Evolutionary conservation across 1,139 yeast species (phyloP), one percentile per base, ranked within the genome.

Genomic region (Suhomyces bokatorum): DNA sequence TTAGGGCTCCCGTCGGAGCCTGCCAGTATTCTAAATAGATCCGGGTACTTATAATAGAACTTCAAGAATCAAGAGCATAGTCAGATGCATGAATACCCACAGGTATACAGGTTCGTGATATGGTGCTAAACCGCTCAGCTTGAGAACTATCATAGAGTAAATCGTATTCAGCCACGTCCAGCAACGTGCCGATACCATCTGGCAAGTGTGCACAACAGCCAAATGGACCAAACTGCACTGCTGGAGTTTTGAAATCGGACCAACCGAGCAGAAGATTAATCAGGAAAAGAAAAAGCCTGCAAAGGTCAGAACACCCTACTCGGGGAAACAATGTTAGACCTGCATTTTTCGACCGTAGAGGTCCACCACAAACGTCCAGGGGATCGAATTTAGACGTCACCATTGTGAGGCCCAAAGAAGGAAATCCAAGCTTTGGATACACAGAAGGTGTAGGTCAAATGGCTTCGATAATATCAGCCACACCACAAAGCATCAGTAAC

Each of bases 401-500:
- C 29, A 22, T 22, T 12, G 26, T 4, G 24, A 20, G 2, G 13
- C 27, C 35, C 14, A 24, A 24, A 34, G 26, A 5, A 12, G 27
- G 35, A 20, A 20, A 20, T 9, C 26, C 26, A n/a, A 4, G 14
- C n/a, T 32, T 14, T 12, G 14, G 15, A 14, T 11, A 12, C n/a
- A 17, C 16, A 12, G 11, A 32, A 9, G 35, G 20, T 20, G 27
- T 15, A 34, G 29, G 24, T 34, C 36, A 6, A 34, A 20, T 22
- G 28, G 36, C 29, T 24, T 13, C 29, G 29, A 34, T 22, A 34
- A 34, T 34, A 17, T 8, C 26, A 22, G 36, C 36, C 29, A 34
- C 36, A 34, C 36, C 36, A 34, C 36, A 22, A 34, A 34, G 36
- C 36, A 6, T 34, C 36, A 34, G 16, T 22, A 34, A 13, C 27